Percentiles rank a stretch among this genome's conserved stretches.
These are phyloP conservation scores for Prillingera fragicola DNA, from an alignment of 1,284 basidiomycete genomes.

Conservation along the genomic window DNA sequence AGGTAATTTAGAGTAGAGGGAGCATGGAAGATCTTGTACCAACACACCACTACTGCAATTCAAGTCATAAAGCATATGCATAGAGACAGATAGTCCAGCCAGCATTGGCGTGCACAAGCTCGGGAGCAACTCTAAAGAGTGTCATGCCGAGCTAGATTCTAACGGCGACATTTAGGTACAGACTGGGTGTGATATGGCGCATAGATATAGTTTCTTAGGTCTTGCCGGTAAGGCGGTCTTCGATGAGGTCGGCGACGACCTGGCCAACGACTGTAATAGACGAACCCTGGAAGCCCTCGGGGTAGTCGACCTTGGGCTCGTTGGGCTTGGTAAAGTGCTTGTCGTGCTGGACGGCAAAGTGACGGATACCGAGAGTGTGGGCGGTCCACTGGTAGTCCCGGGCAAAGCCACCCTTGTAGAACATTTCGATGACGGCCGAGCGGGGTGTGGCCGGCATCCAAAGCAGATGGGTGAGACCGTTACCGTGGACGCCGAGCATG, in stretches of 20 bases:
- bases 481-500: conserved; percentile 49
- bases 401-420: conserved; percentile 45
- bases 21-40: too few relatives aligned
- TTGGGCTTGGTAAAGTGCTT: conserved; percentile 54
- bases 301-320: conserved; percentile 58
- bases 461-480: conserved; percentile 48
- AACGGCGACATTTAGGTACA: too few relatives aligned
- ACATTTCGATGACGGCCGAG: conserved; percentile 48
- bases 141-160: too few relatives aligned
- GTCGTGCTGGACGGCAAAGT: conserved; percentile 47
- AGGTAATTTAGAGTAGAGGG: too few relatives aligned
- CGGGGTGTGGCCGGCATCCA: conserved; percentile 48
- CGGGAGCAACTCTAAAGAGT: too few relatives aligned
- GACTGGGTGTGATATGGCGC: too few relatives aligned
- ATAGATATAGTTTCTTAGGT: too few relatives aligned
- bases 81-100: too few relatives aligned
- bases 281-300: conserved; percentile 67
- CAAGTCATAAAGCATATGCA: too few relatives aligned
- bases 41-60: too few relatives aligned
- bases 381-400: conserved; percentile 49
- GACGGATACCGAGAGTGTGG: conserved; percentile 44
- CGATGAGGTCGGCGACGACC: conserved; percentile 74
- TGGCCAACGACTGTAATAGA: conserved; percentile 69
- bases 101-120: too few relatives aligned
- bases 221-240: conserved; percentile 87